Conservation (phyloP, 2,329 filamentous ascomycete genomes). For the Elsinoe batatas region DNA sequence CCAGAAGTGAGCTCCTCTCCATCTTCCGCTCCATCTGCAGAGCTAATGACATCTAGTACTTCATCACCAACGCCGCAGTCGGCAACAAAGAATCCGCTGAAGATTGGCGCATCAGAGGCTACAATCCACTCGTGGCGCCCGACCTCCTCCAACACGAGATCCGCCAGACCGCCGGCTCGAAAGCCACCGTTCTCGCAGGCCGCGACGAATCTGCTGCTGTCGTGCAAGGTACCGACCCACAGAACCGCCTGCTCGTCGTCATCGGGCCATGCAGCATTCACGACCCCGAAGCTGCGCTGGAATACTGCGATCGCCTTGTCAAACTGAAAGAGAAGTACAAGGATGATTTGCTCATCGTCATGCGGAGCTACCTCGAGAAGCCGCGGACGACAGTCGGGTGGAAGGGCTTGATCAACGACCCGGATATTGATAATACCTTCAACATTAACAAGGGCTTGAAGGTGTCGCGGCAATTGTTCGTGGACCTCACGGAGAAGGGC, state of each 20-base stretch:
- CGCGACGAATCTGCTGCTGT: constrained; percentile 52
- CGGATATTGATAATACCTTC: constrained; percentile 96
- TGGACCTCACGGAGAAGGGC: constrained; percentile 80
- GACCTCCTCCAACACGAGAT: constrained; percentile 95
- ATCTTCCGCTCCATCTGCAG: constrained; percentile 2
- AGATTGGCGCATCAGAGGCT: constrained; percentile 57
- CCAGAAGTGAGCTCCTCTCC: constrained; percentile 6
- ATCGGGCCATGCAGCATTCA: constrained; percentile 96
- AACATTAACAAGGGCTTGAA: constrained; percentile 97
- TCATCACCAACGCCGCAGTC: constrained; percentile 40
- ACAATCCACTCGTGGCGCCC: constrained; percentile 85
- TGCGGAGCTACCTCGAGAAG: constrained; percentile 98
- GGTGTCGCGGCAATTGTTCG: constrained; percentile 78
- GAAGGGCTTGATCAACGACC: constrained; percentile 98
- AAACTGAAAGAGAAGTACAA: constrained; percentile 78
- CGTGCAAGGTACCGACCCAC: constrained; percentile 49
- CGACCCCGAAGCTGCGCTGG: constrained; percentile 79
- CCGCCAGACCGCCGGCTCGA: constrained; percentile 42
- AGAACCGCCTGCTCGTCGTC: constrained; percentile 60
- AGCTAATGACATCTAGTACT: constrained; percentile 32
- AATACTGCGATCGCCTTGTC: constrained; percentile 81
- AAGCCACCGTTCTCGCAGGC: constrained; percentile 47
- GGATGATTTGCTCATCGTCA: constrained; percentile 84
- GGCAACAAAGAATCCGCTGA: constrained; percentile 41
- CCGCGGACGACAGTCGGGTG: constrained; percentile 94